Evolutionary conservation across 1,139 yeast genomes (phyloP), one percentile per base, ranked within the genome.

Genomic region (Protomyces lactucae-debilis): DNA sequence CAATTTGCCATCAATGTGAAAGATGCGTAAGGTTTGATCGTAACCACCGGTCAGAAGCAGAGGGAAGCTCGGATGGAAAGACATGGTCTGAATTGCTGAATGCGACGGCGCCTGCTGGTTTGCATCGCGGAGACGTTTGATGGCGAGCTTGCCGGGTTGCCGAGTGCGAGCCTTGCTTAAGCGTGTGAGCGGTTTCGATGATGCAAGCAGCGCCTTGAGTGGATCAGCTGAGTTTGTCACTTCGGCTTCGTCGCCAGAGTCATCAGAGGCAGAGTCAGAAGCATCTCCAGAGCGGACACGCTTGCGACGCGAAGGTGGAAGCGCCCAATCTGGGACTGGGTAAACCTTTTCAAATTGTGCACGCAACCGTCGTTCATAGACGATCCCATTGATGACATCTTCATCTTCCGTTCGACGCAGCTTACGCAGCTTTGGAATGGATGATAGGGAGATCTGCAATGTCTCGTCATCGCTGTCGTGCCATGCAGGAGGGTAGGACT

Each of bases 291-390:
- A 72, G 70, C 74, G 36, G 53, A 66, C 21, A 28, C 57, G 25
- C 45, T 53, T 14, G 39, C 54, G 32, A 43, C 54, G 28, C 16
- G 66, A 37, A 52, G 72, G 70, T 67, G 77, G 68, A 90, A 86
- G 83, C 0, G 88, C 90, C 99, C 99, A 95, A 65, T 80, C 76
- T 1, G 99, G 99, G 68, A 85, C 82, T 36, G 97, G 96, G 72
- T 91, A 89, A 5, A 71, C 53, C 43, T 69, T 48, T 55, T 70
- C 70, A 55, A 57, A 66, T 72, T 93, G 97, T 1, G 87, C 77
- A 73, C 98, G 81, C 67, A 95, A 79, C 71, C 99, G 81, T 28
- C 77, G 77, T 54, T 85, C 80, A 73, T 92, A 95, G 64, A 86
- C 83, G 63, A 75, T 79, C 10, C 97, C 97, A 55, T 76, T 70